Percentiles rank a stretch among this genome's conserved stretches.
These are phyloP conservation scores for Phyllosticta citrichinensis DNA, from an alignment of 2,329 filamentous ascomycete species.

Conservation along the genomic window DNA sequence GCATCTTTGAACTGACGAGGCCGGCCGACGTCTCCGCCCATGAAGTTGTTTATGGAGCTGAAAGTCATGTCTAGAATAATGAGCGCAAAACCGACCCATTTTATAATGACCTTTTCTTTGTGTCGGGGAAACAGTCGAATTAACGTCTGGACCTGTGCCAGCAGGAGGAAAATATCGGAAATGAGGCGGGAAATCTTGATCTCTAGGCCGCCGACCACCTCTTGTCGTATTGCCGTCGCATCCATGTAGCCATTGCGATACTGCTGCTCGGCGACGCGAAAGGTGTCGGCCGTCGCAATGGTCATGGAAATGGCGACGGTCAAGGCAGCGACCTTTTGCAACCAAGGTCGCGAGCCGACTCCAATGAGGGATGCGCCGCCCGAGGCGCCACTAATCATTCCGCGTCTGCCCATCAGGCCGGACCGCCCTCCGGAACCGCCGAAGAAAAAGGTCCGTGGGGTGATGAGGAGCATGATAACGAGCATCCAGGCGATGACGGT, in stretches of 20 bases:
- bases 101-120: constrained; percentile 96
- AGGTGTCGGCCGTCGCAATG: constrained; percentile 86
- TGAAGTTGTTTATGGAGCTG: constrained; percentile 81
- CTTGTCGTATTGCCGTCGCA: constrained; percentile 60
- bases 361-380: constrained; percentile 57
- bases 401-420: constrained; percentile 68
- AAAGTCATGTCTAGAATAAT: constrained; percentile 88
- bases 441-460: constrained; percentile 85
- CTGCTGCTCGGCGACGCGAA: constrained; percentile 71
- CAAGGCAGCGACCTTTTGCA: constrained; percentile 62
- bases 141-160: constrained; percentile 92
- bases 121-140: constrained; percentile 93
- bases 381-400: constrained; percentile 71
- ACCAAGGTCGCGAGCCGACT: constrained; percentile 84
- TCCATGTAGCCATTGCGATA: constrained; percentile 74
- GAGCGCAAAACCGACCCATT: constrained; percentile 93
- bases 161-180: constrained; percentile 92
- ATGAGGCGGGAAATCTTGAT: constrained; percentile 86
- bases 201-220: constrained; percentile 75
- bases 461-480: constrained; percentile 87
- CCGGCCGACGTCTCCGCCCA: constrained; percentile 47
- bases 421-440: constrained; percentile 57
- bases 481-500: constrained; percentile 88
- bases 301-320: constrained; percentile 72
- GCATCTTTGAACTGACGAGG: constrained; percentile 77